Percentiles rank a stretch among this genome's conserved stretches.
Evolutionary conservation across 306 rosid species (phyloP).

Genomic region (Fragaria nilgerrensis): DNA sequence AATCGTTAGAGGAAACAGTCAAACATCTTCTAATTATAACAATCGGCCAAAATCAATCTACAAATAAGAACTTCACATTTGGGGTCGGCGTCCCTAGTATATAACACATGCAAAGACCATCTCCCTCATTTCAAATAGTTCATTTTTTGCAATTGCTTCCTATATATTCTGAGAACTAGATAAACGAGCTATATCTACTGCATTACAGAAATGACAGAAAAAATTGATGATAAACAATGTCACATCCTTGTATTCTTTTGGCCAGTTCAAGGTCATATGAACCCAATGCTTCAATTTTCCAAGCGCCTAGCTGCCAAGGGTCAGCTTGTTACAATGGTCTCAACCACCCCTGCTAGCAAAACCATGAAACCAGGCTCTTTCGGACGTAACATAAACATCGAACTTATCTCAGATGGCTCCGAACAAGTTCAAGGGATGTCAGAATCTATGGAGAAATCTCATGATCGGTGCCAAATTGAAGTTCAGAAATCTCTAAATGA

Average conservation of each 20-base stretch:
- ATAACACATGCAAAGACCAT: not conserved
- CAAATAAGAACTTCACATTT: not conserved
- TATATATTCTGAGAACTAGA: not conserved
- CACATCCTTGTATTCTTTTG: not conserved
- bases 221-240: not conserved
- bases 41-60: not conserved
- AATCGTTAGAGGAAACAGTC: not conserved
- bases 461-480: not conserved
- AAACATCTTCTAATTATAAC: not conserved
- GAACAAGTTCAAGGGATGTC: not conserved
- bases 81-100: not conserved
- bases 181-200: not conserved
- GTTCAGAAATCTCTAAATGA: not conserved
- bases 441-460: not conserved
- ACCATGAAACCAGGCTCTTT: not conserved
- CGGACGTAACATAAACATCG: not conserved
- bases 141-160: not conserved
- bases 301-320: conserved; percentile 7
- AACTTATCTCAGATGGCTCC: not conserved
- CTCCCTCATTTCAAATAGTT: not conserved
- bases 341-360: not conserved
- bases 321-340: not conserved
- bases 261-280: conserved; percentile 4
- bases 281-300: conserved; percentile 1
- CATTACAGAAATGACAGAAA: not conserved